Conservation (phyloP, 148 eudicot species). For the Silene uniflora region DNA sequence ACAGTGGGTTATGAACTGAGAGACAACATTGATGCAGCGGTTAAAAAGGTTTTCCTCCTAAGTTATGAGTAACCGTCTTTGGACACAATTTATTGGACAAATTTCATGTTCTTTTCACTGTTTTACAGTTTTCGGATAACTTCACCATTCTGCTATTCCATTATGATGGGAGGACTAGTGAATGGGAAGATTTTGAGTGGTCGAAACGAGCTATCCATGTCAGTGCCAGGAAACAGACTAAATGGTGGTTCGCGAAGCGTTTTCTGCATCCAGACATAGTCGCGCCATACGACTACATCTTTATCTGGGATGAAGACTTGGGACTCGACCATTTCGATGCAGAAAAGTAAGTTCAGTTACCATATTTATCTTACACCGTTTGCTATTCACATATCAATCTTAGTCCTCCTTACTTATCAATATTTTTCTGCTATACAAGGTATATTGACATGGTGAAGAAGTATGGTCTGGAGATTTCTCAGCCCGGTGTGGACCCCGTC, state of each 20-base stretch:
- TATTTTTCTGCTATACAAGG: conserved; percentile 31
- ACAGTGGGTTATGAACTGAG: conserved; percentile 67
- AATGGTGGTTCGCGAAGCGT: conserved; percentile 95
- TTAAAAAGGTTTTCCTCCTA: conserved; percentile 60
- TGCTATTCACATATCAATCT: neutral
- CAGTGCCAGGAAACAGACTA: conserved; percentile 69
- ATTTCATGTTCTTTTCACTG: neutral
- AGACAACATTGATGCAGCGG: conserved; percentile 54
- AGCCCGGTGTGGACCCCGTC: conserved; percentile 74
- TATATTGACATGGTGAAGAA: conserved; percentile 76
- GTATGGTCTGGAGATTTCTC: conserved; percentile 87
- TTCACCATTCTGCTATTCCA: conserved; percentile 73
- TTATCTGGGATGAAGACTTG: conserved; percentile 96
- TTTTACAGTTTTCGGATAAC: conserved; percentile 64
- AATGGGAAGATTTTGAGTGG: conserved; percentile 90
- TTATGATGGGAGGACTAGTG: conserved; percentile 67
- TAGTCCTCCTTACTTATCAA: neutral
- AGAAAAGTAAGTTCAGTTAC: conserved; percentile 57
- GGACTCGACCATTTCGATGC: conserved; percentile 82
- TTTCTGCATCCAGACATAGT: conserved; percentile 93
- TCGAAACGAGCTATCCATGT: conserved; percentile 77
- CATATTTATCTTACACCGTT: neutral
- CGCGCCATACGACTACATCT: conserved; percentile 84
- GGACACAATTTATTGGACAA: conserved; percentile 40
- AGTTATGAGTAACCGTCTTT: neutral